Evolutionary conservation across 345 rosid genomes (phyloP).

Genomic region (Populus alba): DNA sequence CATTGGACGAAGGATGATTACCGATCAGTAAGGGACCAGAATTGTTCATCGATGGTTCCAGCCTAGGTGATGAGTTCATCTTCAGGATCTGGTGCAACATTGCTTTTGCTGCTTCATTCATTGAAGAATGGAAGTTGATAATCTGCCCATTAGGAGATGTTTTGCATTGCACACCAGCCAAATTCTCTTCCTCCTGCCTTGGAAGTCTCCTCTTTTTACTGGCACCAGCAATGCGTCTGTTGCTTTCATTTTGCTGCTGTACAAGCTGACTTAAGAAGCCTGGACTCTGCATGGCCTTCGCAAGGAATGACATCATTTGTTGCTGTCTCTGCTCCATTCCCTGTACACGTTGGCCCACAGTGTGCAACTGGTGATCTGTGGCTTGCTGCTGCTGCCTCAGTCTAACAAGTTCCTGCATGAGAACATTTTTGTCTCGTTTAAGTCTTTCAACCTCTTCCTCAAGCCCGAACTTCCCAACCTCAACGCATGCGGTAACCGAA

Average conservation of each 20-base stretch:
- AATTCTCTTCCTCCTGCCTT: slow-evolving; percentile 21
- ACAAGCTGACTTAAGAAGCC: slow-evolving; percentile 91
- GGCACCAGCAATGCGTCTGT: slow-evolving; percentile 43
- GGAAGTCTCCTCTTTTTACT: slow-evolving; percentile 30
- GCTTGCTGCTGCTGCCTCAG: slow-evolving; percentile 89
- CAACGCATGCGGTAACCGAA: slow-evolving; percentile 73
- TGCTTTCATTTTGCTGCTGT: slow-evolving; percentile 83
- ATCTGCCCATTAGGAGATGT: slow-evolving; percentile 16
- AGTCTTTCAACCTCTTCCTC: slow-evolving; percentile 95
- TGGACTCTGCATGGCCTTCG: slow-evolving; percentile 92
- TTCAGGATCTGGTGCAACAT: slow-evolving; percentile 31
- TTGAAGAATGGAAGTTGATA: slow-evolving; percentile 32
- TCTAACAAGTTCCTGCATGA: slow-evolving; percentile 94
- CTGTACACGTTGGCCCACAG: slow-evolving; percentile 82
- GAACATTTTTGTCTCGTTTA: slow-evolving; percentile 91
- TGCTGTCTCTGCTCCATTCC: slow-evolving; percentile 98
- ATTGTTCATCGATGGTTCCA: slow-evolving; percentile 18
- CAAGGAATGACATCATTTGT: slow-evolving; percentile 94
- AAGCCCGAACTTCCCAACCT: slow-evolving; percentile 95
- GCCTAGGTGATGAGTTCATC: slow-evolving; percentile 24
- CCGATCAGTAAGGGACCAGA: slow-evolving; percentile 20
- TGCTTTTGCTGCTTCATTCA: slow-evolving; percentile 35
- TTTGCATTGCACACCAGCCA: neutral
- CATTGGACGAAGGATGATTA: slow-evolving; percentile 7
- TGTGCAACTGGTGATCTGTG: slow-evolving; percentile 78